Evolutionary conservation across 2,329 filamentous ascomycete genomes (phyloP).

Genomic region (Claviceps monticola): DNA sequence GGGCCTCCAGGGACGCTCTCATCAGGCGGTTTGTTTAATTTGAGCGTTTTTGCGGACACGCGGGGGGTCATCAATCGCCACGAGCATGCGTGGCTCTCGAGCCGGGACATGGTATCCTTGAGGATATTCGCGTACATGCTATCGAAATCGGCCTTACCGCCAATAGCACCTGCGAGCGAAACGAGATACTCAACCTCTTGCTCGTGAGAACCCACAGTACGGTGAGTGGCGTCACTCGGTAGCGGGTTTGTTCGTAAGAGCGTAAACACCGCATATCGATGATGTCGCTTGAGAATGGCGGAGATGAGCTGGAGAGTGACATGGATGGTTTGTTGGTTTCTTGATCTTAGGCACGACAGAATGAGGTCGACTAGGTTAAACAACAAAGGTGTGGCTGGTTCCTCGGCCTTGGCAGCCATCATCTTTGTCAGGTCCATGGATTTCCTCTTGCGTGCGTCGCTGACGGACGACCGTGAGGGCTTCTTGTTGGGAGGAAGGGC

Average conservation of each 20-base stretch:
- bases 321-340: slow-evolving; percentile 76
- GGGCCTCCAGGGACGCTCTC: slow-evolving; percentile 46
- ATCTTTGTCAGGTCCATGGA: slow-evolving; percentile 78
- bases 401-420: slow-evolving; percentile 60
- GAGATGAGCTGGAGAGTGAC: slow-evolving; percentile 81
- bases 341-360: slow-evolving; percentile 68
- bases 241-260: slow-evolving; percentile 54
- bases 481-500: slow-evolving; percentile 21
- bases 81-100: slow-evolving; percentile 64
- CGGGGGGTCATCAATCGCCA: slow-evolving; percentile 52
- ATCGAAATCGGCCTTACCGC: slow-evolving; percentile 56
- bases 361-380: slow-evolving; percentile 92
- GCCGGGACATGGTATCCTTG: slow-evolving; percentile 52
- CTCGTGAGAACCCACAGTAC: slow-evolving; percentile 61
- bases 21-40: slow-evolving; percentile 33
- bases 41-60: slow-evolving; percentile 40
- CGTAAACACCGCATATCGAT: slow-evolving; percentile 69
- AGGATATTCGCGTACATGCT: slow-evolving; percentile 59
- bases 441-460: slow-evolving; percentile 65
- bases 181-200: slow-evolving; percentile 62
- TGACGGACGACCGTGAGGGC: slow-evolving; percentile 37
- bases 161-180: slow-evolving; percentile 51
- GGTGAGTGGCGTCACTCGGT: slow-evolving; percentile 37
- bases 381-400: slow-evolving; percentile 63
- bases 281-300: slow-evolving; percentile 74